phyloP scores from a whole-genome alignment of 1,284 basidiomycete species.

The Neotropicomus parvogracilis region DNA sequence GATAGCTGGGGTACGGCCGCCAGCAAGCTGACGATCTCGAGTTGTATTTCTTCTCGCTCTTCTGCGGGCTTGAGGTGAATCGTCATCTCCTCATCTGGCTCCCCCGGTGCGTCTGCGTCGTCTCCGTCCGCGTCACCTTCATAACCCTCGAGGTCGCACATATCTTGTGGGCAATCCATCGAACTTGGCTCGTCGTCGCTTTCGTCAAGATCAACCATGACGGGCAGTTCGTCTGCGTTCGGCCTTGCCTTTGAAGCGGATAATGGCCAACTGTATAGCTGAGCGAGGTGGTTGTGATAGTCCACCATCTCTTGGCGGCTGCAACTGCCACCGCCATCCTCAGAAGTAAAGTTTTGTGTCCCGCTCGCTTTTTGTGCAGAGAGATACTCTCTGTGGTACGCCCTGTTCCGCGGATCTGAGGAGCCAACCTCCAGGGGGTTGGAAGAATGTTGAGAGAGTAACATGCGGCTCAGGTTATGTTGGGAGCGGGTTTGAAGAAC shows the following conservation, averaged over 20 bases:
- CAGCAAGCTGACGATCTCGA: conserved; percentile 70
- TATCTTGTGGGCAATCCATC: conserved; percentile 36
- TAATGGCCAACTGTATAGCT: conserved; percentile 28
- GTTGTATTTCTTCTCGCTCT: conserved; percentile 71
- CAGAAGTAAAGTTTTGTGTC: conserved; percentile 29
- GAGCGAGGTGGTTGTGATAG: conserved; percentile 54
- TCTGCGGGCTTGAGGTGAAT: conserved; percentile 56
- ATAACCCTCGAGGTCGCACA: conserved; percentile 34
- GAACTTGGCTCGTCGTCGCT: conserved; percentile 48
- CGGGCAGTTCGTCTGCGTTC: conserved; percentile 24
- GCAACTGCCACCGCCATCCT: conserved; percentile 41
- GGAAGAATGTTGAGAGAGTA: conserved; percentile 72
- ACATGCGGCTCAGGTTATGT: conserved; percentile 27
- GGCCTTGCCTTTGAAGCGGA: conserved; percentile 20
- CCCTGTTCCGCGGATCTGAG: conserved; percentile 55
- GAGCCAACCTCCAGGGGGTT: conserved; percentile 71
- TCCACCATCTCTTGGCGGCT: conserved; percentile 38
- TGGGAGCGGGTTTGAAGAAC: neutral
- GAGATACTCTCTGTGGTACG: conserved; percentile 42
- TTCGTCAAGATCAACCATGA: conserved; percentile 45
- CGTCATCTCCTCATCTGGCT: conserved; percentile 57
- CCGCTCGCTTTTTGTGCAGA: conserved; percentile 31
- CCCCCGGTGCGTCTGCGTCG: conserved; percentile 33
- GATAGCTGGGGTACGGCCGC: conserved; percentile 58
- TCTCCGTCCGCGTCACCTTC: conserved; percentile 39